Percentiles rank a stretch among this genome's conserved stretches.
Evolutionary conservation across 495 filamentous ascomycete genomes (phyloP).

Genomic region (Xylaria curta): DNA sequence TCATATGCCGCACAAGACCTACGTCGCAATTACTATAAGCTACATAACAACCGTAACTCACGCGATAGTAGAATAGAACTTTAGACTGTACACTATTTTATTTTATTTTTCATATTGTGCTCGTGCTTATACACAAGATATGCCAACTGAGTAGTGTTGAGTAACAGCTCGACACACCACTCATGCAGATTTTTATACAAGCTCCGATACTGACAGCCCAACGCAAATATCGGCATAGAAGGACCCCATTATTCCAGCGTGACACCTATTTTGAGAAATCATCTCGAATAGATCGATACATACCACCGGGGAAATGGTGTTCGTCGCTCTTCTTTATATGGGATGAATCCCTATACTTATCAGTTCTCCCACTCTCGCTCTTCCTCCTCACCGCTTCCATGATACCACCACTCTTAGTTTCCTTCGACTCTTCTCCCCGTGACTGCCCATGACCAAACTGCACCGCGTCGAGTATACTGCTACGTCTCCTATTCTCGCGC

Average conservation of each 20-base stretch:
- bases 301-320: background rate
- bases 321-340: background rate
- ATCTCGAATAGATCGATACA: conserved; percentile 16
- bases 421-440: background rate
- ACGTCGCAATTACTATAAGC: too few relatives aligned
- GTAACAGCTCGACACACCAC: background rate
- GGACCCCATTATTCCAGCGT: too few relatives aligned
- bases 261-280: conserved; percentile 14
- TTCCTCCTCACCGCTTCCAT: conserved; percentile 6
- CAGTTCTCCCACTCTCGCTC: background rate
- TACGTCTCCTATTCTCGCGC: background rate
- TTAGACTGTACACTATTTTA: too few relatives aligned
- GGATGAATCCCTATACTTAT: conserved; percentile 13
- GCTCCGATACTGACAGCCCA: background rate
- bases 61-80: too few relatives aligned
- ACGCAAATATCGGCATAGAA: background rate
- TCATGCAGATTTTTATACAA: background rate
- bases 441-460: background rate
- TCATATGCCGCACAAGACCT: too few relatives aligned
- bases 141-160: background rate
- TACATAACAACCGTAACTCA: too few relatives aligned
- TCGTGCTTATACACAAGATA: background rate
- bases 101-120: background rate
- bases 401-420: background rate
- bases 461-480: background rate